Evolutionary conservation across 371 early-diverging fungal species (phyloP), one percentile per base, ranked within the genome.

Genomic region (Synchytrium microbalum): DNA sequence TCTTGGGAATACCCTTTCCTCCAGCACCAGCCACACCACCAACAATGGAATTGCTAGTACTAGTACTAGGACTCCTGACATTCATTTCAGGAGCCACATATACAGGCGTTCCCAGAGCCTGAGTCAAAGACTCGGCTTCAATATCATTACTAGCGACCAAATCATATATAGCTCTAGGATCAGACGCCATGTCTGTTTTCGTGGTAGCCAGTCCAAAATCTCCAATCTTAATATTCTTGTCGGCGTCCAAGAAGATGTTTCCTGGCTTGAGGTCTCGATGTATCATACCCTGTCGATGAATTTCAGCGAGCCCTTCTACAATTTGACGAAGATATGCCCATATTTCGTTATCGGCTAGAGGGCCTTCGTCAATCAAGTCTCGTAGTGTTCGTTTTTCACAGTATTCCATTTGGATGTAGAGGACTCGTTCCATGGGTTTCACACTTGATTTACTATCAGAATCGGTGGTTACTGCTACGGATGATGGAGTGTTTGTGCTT

Each of bases 381-480:
- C 85, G 81, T 3, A 96, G 75, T 0, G 97, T 95, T 65, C 91
- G 90, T 59, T 92, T 87, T 69, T 94, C 95, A 70, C 97, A 96
- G 70, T 94, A 95, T 74, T 96, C 96, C 97, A 96, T 96, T 72
- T 96, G 96, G 64, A 96, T 96, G 62, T 93, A 95, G 32, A 96
- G 76, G 1, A 86, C 81, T 28, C 83, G 74, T 8, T 38, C 46
- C 46, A 38, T 38, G n/a, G n/a, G n/a, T 25, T 56, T 56, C 16
- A n/a, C 10, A 16, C 10, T 56, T 5, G 57, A 73, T 51, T 60
- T 61, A 24, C 25, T 27, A 62, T 61, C 27, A 25, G 14, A 16
- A 32, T 25, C 59, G 61, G 62, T n/a, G 54, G 24, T 13, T 38
- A 24, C 2, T 64, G 29, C 28, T 31, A 23, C 53, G 29, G 31